Conservation (phyloP, 2,329 filamentous ascomycete species). For the Aaosphaeria pasadenensis region DNA sequence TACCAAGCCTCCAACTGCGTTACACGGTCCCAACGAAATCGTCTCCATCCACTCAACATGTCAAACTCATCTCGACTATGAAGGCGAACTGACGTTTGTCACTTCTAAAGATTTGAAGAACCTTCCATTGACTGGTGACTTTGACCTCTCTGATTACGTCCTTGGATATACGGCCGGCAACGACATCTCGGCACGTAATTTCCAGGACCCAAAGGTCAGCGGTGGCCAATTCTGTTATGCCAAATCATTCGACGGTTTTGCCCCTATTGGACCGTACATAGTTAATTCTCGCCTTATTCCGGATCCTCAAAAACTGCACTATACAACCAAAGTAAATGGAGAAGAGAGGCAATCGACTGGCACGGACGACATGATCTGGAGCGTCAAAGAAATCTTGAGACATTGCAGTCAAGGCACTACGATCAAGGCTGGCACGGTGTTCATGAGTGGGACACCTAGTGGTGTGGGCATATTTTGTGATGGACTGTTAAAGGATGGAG, state of each 20-base stretch:
- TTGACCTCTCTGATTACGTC: slow-evolving; percentile 49
- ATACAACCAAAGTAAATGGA: slow-evolving; percentile 9
- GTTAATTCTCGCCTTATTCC: background rate
- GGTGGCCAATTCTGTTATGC: slow-evolving; percentile 9
- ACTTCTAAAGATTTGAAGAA: slow-evolving; percentile 7
- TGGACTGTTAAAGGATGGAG: slow-evolving; percentile 11
- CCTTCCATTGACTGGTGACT: slow-evolving; percentile 1
- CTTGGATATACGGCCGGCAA: slow-evolving; percentile 17
- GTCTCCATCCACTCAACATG: slow-evolving; percentile 5
- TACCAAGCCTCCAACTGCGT: slow-evolving; percentile 7
- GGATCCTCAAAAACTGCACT: background rate
- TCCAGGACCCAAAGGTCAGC: slow-evolving; percentile 38
- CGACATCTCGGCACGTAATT: slow-evolving; percentile 10
- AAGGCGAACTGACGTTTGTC: slow-evolving; percentile 10
- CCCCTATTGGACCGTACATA: slow-evolving; percentile 9
- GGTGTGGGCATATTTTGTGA: slow-evolving; percentile 19
- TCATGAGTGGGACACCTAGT: slow-evolving; percentile 42
- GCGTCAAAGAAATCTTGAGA: slow-evolving; percentile 32
- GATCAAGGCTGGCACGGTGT: slow-evolving; percentile 37
- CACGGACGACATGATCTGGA: slow-evolving; percentile 3
- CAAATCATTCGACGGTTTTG: slow-evolving; percentile 6
- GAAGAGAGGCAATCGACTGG: slow-evolving; percentile 5
- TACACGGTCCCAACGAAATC: slow-evolving; percentile 6
- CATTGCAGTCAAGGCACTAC: slow-evolving; percentile 40
- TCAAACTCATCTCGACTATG: slow-evolving; percentile 23